These are phyloP conservation scores for Mitragyna speciosa DNA, from an alignment of 257 asterid genomes.

Conservation along the genomic window DNA sequence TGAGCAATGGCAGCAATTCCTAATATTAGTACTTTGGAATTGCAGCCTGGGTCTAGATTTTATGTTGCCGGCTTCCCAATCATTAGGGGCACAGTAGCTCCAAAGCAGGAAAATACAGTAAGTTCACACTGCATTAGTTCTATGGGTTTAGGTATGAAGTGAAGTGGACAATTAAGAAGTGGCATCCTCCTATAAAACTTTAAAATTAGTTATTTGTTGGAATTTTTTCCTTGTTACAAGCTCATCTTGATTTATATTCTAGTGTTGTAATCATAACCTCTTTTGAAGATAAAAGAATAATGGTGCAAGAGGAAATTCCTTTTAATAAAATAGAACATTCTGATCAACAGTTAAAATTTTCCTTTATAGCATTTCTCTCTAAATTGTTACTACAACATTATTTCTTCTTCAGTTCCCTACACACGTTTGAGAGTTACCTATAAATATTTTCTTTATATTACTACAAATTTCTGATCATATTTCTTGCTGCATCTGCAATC, in stretches of 20 bases:
- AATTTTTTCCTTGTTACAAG: background rate
- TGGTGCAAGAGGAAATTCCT: too few relatives aligned
- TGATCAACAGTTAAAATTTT: too few relatives aligned
- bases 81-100: conserved; percentile 12
- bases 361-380: too few relatives aligned
- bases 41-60: conserved; percentile 17
- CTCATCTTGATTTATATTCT: background rate
- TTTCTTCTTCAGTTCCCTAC: too few relatives aligned
- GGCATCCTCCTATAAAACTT: background rate
- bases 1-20: background rate
- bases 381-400: too few relatives aligned
- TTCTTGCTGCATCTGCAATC: background rate
- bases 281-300: too few relatives aligned
- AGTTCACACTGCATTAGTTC: conserved; percentile 7
- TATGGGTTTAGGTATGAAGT: background rate
- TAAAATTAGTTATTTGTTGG: background rate
- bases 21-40: background rate
- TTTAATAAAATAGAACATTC: too few relatives aligned
- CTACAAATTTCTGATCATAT: background rate
- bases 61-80: conserved; percentile 11
- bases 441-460: too few relatives aligned
- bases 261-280: too few relatives aligned
- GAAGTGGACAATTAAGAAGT: background rate
- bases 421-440: too few relatives aligned
- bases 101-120: conserved; percentile 12